phyloP scores from a whole-genome alignment of 768 basidiomycete species.

The Crucibulum laeve region DNA sequence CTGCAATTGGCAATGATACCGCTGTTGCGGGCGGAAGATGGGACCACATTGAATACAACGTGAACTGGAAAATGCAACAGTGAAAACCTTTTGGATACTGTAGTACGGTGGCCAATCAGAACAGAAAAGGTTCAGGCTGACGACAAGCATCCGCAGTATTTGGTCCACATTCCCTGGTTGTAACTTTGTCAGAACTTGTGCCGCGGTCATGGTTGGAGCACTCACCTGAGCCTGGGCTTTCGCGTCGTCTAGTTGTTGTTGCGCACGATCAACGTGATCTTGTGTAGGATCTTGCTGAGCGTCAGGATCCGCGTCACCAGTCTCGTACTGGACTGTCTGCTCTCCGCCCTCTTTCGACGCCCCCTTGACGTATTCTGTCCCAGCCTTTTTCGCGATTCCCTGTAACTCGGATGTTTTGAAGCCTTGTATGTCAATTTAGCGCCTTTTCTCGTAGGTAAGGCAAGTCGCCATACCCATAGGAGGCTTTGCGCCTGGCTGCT shows the following conservation, averaged over 20 bases:
- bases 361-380: constrained; percentile 13
- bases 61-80: no score
- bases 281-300: no score
- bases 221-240: constrained; percentile 21
- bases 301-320: constrained; percentile 12
- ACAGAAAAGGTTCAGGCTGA: constrained; percentile 4
- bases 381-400: constrained; percentile 12
- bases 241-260: constrained; percentile 20
- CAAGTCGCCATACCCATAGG: constrained; percentile 6
- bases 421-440: not conserved
- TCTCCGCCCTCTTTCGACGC: constrained; percentile 20
- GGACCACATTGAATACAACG: no score
- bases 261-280: constrained; percentile 9
- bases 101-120: no score
- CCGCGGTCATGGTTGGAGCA: not conserved
- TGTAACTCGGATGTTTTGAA: constrained; percentile 1
- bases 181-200: not conserved
- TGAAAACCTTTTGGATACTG: no score
- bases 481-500: constrained; percentile 10
- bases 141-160: constrained; percentile 20
- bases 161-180: constrained; percentile 20
- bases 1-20: no score
- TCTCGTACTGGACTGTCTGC: constrained; percentile 18
- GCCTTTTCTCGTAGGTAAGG: not conserved
- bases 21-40: no score